phyloP scores from a whole-genome alignment of 768 basidiomycete species.

The Psilocybe azurescens region DNA sequence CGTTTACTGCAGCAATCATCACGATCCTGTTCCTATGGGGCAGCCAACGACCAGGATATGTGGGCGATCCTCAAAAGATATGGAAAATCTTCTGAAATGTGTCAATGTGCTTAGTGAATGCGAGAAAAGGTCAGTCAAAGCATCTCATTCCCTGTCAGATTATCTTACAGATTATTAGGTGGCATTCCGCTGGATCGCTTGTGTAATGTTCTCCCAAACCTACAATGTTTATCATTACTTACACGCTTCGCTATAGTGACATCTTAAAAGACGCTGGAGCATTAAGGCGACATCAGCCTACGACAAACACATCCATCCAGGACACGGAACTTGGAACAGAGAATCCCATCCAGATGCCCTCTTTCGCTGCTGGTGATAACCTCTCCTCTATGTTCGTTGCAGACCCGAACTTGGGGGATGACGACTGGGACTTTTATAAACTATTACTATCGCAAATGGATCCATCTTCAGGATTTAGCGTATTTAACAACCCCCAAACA shows the following conservation, averaged over 20 bases:
- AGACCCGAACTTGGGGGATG: background rate
- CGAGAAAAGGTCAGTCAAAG: constrained; percentile 36
- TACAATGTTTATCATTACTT: too few relatives aligned
- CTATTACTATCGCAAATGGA: background rate
- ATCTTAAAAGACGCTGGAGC: background rate
- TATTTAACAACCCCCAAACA: background rate
- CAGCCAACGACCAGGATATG: constrained; percentile 42
- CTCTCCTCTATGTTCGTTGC: background rate
- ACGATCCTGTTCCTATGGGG: constrained; percentile 64
- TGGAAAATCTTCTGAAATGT: constrained; percentile 57
- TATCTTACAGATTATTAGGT: constrained; percentile 25
- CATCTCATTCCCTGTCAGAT: background rate
- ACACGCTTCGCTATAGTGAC: background rate
- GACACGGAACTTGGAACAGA: background rate
- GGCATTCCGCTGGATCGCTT: constrained; percentile 39
- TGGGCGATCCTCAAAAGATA: constrained; percentile 45
- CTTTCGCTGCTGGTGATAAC: background rate
- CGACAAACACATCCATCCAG: background rate
- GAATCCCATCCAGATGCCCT: background rate
- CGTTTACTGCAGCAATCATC: constrained; percentile 49
- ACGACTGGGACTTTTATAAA: background rate
- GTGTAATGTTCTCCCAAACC: background rate
- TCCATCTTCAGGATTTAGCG: background rate
- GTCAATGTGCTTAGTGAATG: constrained; percentile 49
- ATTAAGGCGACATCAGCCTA: background rate